phyloP scores from a whole-genome alignment of 108 stramenopile genomes.

The Craspedostauros australis region DNA sequence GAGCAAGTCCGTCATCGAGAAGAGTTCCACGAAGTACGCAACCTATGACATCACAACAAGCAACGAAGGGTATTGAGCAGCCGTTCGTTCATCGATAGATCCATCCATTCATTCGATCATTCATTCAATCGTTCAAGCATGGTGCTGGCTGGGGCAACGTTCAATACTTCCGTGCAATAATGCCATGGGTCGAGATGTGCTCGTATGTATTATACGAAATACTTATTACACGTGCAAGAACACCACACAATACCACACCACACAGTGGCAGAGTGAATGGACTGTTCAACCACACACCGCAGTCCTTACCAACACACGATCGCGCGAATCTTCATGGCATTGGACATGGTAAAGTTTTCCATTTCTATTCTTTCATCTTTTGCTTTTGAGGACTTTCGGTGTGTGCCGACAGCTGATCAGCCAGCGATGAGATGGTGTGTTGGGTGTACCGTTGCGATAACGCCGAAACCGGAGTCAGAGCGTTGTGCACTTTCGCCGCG shows the following conservation, averaged over 20 bases:
- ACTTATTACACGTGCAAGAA: neutral
- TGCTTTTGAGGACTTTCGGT: no score
- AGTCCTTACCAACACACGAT: no score
- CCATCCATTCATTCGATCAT: neutral
- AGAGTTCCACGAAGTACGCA: conserved; percentile 39
- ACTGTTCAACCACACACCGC: neutral
- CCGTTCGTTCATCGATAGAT: neutral
- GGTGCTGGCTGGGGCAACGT: neutral
- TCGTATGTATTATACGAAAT: neutral
- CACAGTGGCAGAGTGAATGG: no score
- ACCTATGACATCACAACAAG: conserved; percentile 54
- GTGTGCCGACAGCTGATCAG: no score
- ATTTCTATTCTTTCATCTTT: no score
- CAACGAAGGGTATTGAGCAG: conserved; percentile 64
- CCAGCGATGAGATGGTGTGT: no score
- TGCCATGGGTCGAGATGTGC: neutral
- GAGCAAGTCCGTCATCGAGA: conserved; percentile 45
- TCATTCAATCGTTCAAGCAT: neutral
- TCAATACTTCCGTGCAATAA: neutral
- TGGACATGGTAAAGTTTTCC: no score
- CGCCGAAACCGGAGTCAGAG: no score
- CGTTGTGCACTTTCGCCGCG: neutral
- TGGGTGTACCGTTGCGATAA: no score
- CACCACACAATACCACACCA: neutral
- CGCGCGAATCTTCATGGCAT: no score